Evolutionary conservation across 2,329 filamentous ascomycete species (phyloP).

Genomic region (Epichloe elymi): DNA sequence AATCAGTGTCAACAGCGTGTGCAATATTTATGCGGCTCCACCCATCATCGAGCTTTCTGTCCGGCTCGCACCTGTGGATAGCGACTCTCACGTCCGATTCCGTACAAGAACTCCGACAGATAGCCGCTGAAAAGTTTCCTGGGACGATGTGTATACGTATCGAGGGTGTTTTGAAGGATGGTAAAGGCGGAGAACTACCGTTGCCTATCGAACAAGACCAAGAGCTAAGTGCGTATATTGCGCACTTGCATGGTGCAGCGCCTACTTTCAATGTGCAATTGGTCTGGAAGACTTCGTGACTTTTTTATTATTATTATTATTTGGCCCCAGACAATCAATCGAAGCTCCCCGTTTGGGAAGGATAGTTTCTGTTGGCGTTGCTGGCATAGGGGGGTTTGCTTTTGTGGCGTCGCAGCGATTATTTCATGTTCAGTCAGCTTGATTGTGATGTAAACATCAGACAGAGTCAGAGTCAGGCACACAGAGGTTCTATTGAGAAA

Average conservation of each 20-base stretch:
- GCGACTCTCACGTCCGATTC: conserved; percentile 45
- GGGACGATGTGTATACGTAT: conserved; percentile 45
- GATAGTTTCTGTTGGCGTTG: neutral
- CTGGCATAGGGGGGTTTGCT: neutral
- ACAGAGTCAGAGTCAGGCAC: no score
- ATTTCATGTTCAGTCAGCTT: no score
- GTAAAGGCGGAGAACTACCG: conserved; percentile 44
- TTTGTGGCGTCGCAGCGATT: neutral
- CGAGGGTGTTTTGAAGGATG: conserved; percentile 52
- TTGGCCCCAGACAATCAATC: neutral
- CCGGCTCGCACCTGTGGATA: conserved; percentile 48
- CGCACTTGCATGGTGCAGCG: conserved; percentile 39
- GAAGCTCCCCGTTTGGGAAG: neutral
- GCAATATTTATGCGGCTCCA: conserved; percentile 59
- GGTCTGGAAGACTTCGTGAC: conserved; percentile 16
- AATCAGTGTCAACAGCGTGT: conserved; percentile 20
- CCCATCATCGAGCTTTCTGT: conserved; percentile 40
- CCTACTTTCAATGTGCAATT: conserved; percentile 31
- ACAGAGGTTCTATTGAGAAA: no score
- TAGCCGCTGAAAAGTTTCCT: conserved; percentile 47
- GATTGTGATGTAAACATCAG: no score
- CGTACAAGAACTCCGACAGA: conserved; percentile 48
- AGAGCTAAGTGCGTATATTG: conserved; percentile 59
- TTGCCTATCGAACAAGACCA: conserved; percentile 57
- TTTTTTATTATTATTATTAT: neutral